These are phyloP conservation scores for Microbotryomycetes sp. DNA, from an alignment of 1,284 basidiomycete species.

Conservation along the genomic window DNA sequence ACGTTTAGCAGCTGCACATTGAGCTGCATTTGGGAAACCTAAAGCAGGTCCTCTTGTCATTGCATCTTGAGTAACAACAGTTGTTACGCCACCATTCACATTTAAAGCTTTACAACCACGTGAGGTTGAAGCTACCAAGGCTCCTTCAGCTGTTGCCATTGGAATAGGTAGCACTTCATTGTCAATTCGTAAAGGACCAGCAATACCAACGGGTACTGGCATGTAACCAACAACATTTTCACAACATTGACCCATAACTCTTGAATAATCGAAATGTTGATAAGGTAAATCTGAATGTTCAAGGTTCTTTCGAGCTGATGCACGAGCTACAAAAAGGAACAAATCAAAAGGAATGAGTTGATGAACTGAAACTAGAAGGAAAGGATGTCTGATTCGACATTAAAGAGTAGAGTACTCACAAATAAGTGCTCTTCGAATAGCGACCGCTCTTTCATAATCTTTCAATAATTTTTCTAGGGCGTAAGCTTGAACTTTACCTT, in stretches of 20 bases:
- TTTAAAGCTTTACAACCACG: slow-evolving; percentile 98
- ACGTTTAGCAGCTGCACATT: slow-evolving; percentile 74
- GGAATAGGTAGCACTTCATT: slow-evolving; percentile 81
- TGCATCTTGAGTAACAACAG: slow-evolving; percentile 84
- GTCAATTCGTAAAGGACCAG: slow-evolving; percentile 90
- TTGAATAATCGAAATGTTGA: slow-evolving; percentile 83
- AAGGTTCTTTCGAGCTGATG: slow-evolving; percentile 75
- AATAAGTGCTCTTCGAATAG: slow-evolving; percentile 79
- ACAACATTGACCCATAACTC: slow-evolving; percentile 94
- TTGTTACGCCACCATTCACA: slow-evolving; percentile 88
- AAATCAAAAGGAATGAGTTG: slow-evolving; percentile 1
- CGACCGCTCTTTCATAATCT: slow-evolving; percentile 79
- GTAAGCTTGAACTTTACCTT: slow-evolving; percentile 88
- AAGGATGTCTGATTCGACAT: background rate
- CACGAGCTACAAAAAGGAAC: slow-evolving; percentile 59
- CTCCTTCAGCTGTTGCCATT: slow-evolving; percentile 99
- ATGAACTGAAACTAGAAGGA: background rate
- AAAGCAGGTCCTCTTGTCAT: slow-evolving; percentile 99
- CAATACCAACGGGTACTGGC: slow-evolving; percentile 91
- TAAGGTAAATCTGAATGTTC: slow-evolving; percentile 79
- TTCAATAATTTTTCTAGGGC: slow-evolving; percentile 88
- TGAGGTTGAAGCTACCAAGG: slow-evolving; percentile 93
- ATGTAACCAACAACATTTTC: slow-evolving; percentile 99
- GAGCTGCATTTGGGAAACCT: slow-evolving; percentile 77
- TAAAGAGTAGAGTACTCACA: slow-evolving; percentile 66